Base-by-base conservation (phyloP, 805 yeast genomes). In the Cyberlindnera galapagoensis region DNA sequence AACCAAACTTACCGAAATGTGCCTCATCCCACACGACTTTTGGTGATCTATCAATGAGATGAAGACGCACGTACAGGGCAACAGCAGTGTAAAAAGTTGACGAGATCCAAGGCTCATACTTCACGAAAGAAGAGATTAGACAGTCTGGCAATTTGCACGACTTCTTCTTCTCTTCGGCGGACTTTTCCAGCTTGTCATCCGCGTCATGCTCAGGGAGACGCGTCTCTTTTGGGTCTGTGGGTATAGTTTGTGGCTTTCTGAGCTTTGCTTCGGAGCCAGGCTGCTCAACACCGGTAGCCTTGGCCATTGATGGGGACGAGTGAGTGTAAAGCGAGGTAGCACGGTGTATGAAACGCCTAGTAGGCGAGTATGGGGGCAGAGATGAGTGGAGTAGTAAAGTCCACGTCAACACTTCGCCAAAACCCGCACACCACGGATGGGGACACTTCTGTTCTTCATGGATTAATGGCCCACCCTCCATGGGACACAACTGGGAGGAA, bases 11-110 rank as follows among this genome's bases (percentile, higher is more conserved):
- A 26, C 92, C 94, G 54, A 83, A 83, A 63, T 83, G 94, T 6
- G 94, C 92, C 56, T 83, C 94, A 61, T 83, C 94, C 94, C 94
- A 83, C 7, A 81, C 80, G 29, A 83, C 90, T 34, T 65, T 67
- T 31, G 70, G 56, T 36, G 76, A 68, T 20, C 60, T 57, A 15
- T 71, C 76, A 31, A 83, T 76, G 30, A 69, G 66, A 47, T 76
- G 69, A 40, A 78, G 64, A 47, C 92, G 67, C 7, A 77, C 69
- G 38, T 64, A 71, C 18, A 71, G 59, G 3, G 83, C 65, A 5
- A 70, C 14, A 0, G 48, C 42, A 0, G 77, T 70, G 28, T 72
- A 52, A 1, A 65, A 6, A 4, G 70, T 18, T 2, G 78, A 75
- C 31, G 67, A 66, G 13, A 60, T 20, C 7, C 34, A 8, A n/a